Evolutionary conservation across 306 rosid genomes (phyloP).

Genomic region (Notholithocarpus densiflorus): DNA sequence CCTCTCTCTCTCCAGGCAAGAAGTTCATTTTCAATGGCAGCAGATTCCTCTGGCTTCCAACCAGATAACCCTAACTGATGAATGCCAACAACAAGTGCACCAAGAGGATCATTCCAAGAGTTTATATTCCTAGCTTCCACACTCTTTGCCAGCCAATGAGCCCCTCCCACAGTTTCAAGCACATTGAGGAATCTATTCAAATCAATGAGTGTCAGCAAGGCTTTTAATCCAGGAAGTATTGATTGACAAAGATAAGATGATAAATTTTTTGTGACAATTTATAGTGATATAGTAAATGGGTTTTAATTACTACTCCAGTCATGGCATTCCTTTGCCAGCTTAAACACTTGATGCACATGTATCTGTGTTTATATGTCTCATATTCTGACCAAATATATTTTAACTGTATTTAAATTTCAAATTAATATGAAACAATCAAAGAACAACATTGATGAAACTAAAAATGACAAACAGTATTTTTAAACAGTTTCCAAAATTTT

Average conservation of each 20-base stretch:
- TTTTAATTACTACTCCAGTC: background rate
- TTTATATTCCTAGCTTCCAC: slow-evolving; percentile 58
- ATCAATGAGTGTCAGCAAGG: slow-evolving; percentile 22
- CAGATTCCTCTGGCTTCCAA: slow-evolving; percentile 91
- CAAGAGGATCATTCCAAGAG: slow-evolving; percentile 83
- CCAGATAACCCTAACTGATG: slow-evolving; percentile 75
- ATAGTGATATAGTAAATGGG: background rate
- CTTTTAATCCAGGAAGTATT: slow-evolving; percentile 1
- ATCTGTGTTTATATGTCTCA: background rate
- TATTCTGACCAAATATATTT: background rate
- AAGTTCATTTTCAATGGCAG: slow-evolving; percentile 84
- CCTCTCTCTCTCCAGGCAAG: slow-evolving; percentile 85
- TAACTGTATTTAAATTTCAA: background rate
- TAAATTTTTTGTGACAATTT: background rate
- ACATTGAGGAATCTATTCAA: slow-evolving; percentile 69
- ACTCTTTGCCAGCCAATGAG: slow-evolving; percentile 65
- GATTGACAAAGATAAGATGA: slow-evolving; percentile 3
- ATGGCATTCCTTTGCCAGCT: background rate
- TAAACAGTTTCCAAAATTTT: background rate
- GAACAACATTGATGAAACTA: background rate
- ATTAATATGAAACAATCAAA: background rate
- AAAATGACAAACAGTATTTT: background rate
- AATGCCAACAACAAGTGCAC: slow-evolving; percentile 71
- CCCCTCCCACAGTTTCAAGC: slow-evolving; percentile 79
- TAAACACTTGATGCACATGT: background rate